phyloP scores from a whole-genome alignment of 345 rosid species.

The Eucalyptus polyanthemos region DNA sequence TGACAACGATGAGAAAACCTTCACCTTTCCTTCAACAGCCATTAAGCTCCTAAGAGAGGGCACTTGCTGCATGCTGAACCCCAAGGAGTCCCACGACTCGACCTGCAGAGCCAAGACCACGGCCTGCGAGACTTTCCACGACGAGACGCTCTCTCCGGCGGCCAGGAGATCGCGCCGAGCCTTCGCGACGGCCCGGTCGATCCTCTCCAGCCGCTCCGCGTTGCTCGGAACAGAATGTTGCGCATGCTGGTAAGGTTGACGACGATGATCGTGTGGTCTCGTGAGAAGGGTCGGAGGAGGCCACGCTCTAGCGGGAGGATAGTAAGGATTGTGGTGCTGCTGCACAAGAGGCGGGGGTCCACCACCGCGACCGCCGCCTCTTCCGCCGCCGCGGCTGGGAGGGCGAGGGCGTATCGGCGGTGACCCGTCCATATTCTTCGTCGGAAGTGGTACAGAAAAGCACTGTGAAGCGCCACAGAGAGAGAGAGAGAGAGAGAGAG shows the following conservation, averaged over 20 bases:
- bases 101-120: constrained; percentile 31
- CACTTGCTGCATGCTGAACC: constrained; percentile 54
- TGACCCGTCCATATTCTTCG: neutral
- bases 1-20: neutral
- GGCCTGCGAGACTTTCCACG: constrained; percentile 39
- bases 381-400: neutral
- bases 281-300: neutral
- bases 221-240: neutral
- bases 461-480: neutral
- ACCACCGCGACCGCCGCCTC: neutral
- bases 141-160: constrained; percentile 44
- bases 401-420: neutral
- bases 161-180: constrained; percentile 28
- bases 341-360: neutral
- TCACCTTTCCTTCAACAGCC: constrained; percentile 55
- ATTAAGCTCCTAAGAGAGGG: constrained; percentile 51
- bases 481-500: neutral
- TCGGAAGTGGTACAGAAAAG: neutral
- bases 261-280: neutral
- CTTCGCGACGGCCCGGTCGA: constrained; percentile 27
- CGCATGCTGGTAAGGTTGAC: neutral
- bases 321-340: neutral
- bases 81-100: constrained; percentile 64
- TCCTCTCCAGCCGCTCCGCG: neutral
- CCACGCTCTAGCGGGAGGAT: neutral